Evolutionary conservation across 495 filamentous ascomycete species (phyloP), one percentile per base, ranked within the genome.

Genomic region (Tuber indicum): DNA sequence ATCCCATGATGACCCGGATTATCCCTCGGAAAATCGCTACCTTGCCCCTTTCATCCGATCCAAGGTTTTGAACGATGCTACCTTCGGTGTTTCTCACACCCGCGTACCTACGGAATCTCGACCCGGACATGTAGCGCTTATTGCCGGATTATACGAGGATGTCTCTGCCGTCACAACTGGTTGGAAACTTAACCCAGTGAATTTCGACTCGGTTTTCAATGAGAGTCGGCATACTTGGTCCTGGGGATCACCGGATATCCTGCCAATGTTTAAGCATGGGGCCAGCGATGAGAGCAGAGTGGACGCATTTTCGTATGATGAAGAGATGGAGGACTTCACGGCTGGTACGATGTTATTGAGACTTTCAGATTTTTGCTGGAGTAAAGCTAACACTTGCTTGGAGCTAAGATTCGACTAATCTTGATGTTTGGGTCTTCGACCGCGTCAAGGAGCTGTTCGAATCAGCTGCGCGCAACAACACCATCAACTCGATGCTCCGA

Each of bases 171-270:
- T 99, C 32, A 97, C 92, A 46, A 99, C 96, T 14, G 96, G 96
- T 21, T 99, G 96, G 96, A 98, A 98, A 85, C 85, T 98, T 81
- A 99, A 99, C 83, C 96, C 96, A 0, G 96, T 99, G 78, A 93
- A 98, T 83, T 99, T 99, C 82, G 96, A 99, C 86, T 97, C 94
- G 80, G 92, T 99, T 16, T 99, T 99, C 88, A 99, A 99, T 83
- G 90, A 92, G 75, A 98, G 94, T 82, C 86, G 92, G 44, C 96
- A 98, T 85, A 98, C 96, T 6, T 99, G 96, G 96, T 95, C 93
- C 84, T 99, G 96, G 96, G 96, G 96, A 12, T 98, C 95, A 81
- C 95, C 95, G 19, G 96, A 99, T 86, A 99, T 99, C 82, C 86
- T 98, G 73, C 93, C 90, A 17, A 99, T 99, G 96, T 99, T 99